Conservation (phyloP, 202 grass and related monocot species). For the Cymbopogon flexuosus region DNA sequence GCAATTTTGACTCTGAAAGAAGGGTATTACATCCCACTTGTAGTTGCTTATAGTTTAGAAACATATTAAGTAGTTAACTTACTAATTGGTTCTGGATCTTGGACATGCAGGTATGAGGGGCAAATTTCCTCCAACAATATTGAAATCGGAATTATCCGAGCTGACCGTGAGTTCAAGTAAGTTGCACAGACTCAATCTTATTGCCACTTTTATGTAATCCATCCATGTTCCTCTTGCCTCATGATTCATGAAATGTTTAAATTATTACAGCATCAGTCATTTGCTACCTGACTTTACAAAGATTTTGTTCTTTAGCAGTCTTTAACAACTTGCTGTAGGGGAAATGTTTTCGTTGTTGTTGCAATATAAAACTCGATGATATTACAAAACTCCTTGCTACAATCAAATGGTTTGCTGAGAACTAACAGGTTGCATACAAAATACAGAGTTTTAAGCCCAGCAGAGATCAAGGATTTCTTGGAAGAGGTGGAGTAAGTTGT, state of each 20-base stretch:
- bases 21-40: slow-evolving; percentile 51
- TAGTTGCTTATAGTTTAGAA: slow-evolving; percentile 25
- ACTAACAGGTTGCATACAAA: slow-evolving; percentile 14
- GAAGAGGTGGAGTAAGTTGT: slow-evolving; percentile 74
- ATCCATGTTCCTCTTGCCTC: background rate
- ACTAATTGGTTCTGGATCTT: slow-evolving; percentile 26
- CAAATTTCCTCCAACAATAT: slow-evolving; percentile 97
- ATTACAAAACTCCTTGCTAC: background rate
- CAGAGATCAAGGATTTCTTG: slow-evolving; percentile 87
- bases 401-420: slow-evolving; percentile 12
- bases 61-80: slow-evolving; percentile 9
- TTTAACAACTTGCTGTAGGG: background rate
- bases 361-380: background rate
- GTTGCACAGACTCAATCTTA: slow-evolving; percentile 7
- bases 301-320: background rate
- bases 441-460: slow-evolving; percentile 67
- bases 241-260: background rate
- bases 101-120: slow-evolving; percentile 68
- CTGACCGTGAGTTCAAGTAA: slow-evolving; percentile 88
- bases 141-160: slow-evolving; percentile 87
- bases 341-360: background rate
- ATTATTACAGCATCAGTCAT: background rate
- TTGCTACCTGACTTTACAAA: background rate
- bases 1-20: slow-evolving; percentile 98
- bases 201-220: background rate